Evolutionary conservation across 2,329 filamentous ascomycete genomes (phyloP), one percentile per base, ranked within the genome.

Genomic region (Calonectria naviculata): DNA sequence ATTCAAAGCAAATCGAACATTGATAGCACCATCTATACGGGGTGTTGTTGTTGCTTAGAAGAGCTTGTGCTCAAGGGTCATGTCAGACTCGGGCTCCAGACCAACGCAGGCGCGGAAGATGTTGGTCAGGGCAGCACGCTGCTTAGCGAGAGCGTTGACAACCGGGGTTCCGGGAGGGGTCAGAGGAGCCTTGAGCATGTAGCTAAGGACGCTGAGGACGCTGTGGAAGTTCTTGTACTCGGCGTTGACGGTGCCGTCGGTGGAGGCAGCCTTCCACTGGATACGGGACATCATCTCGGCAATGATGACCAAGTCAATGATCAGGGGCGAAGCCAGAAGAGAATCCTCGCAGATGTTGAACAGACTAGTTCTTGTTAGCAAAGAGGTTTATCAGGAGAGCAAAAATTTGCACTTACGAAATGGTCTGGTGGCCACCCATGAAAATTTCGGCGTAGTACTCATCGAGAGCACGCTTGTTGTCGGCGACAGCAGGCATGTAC

Each of bases 361-460:
- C 83, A 99, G 89, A 80, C 93, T 96, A 79, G 28, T 42, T n/a
- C 24, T 49, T 28, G 70, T 81, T 71, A 81, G 73, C 52, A n/a
- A 17, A 12, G n/a, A 34, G 15, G 5, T 24, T 56, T 44, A 19
- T 4, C 9, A 12, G 19, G 13, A 46, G 24, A 24, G 46, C 4
- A 8, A 26, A 13, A 28, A 28, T 10, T 34, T 42, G 19, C 41
- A 85, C 89, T 87, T 84, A 91, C 88, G 91, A 93, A 83, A 99
- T 99, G 79, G 95, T 98, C 89, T 99, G 97, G 87, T 98, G 97
- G 47, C 97, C 97, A 76, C 97, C 97, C 86, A 98, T 90, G 90
- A 99, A 99, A 85, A 99, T 98, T 89, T 99, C 96, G 67, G 95
- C 97, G 79, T 98, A 98, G 90, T 99, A 99, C 89, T 99, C 97